Conservation (phyloP, 2,329 filamentous ascomycete species). For the Colletotrichum orchidophilum region DNA sequence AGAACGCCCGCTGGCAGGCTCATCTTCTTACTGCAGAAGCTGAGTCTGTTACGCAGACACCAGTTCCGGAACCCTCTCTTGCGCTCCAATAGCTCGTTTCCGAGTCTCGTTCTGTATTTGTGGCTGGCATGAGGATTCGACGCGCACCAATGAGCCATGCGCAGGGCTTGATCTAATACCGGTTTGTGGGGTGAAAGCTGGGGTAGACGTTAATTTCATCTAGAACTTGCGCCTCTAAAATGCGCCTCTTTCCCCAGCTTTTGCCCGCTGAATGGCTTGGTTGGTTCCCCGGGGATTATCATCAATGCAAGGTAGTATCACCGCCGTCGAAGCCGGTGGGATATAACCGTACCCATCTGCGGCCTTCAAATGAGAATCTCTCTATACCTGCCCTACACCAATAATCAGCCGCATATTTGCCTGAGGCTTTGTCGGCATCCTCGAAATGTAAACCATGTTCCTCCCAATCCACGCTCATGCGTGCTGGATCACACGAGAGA, state of each 20-base stretch:
- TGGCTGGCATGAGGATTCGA: neutral
- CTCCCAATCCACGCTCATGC: neutral
- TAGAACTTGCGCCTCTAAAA: neutral
- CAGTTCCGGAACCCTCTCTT: neutral
- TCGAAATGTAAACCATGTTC: neutral
- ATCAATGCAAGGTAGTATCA: neutral
- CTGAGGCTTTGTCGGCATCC: neutral
- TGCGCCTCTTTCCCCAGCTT: neutral
- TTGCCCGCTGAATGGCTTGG: neutral
- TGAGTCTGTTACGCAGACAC: neutral
- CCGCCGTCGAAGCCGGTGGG: neutral
- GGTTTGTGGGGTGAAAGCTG: slow-evolving; percentile 8
- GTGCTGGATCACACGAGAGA: neutral
- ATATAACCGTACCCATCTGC: neutral
- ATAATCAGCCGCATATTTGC: neutral
- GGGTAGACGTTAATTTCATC: neutral
- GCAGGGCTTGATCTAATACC: neutral
- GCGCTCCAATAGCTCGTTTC: neutral
- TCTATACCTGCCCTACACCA: neutral
- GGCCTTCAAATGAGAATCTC: neutral
- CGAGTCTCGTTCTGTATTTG: neutral
- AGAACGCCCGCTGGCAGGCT: neutral
- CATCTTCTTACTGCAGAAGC: neutral
- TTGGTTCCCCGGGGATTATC: neutral
- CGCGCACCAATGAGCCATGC: slow-evolving; percentile 1